Percentiles rank a stretch among this genome's conserved stretches.
Conservation (phyloP, 2,329 filamentous ascomycete species). For the Cordyceps javanica region DNA sequence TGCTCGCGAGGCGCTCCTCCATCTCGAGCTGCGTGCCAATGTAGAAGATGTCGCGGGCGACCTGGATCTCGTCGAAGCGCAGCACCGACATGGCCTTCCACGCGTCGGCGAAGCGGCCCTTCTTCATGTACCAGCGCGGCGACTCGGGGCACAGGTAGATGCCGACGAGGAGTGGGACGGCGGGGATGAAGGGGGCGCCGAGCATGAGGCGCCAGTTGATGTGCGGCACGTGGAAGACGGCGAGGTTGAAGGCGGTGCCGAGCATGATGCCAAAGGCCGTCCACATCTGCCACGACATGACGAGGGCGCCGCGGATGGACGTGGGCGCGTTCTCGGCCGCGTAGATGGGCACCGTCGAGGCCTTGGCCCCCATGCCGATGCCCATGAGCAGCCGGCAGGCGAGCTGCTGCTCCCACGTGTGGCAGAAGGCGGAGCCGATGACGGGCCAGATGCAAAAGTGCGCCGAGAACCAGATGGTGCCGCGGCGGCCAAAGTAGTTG, state of each 20-base stretch:
- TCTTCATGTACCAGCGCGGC: conserved; percentile 62
- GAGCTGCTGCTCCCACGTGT: conserved; percentile 67
- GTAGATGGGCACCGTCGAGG: conserved; percentile 69
- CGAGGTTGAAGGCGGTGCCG: conserved; percentile 33
- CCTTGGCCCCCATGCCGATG: conserved; percentile 71
- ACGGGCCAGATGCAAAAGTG: conserved; percentile 65
- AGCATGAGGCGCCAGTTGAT: conserved; percentile 62
- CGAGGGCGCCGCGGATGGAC: conserved; percentile 64
- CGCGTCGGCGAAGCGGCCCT: conserved; percentile 54
- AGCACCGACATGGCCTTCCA: conserved; percentile 49
- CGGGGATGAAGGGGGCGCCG: conserved; percentile 57
- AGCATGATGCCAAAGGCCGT: conserved; percentile 56
- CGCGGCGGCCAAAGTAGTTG: conserved; percentile 37
- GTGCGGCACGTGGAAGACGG: conserved; percentile 26
- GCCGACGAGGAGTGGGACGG: conserved; percentile 48
- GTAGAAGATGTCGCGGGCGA: conserved; percentile 57
- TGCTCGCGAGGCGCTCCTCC: conserved; percentile 44
- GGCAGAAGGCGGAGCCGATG: conserved; percentile 63
- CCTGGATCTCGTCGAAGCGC: conserved; percentile 50
- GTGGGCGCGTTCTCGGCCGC: conserved; percentile 69
- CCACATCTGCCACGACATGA: conserved; percentile 78
- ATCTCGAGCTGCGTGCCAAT: conserved; percentile 59
- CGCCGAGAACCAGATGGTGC: conserved; percentile 65
- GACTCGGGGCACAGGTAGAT: conserved; percentile 64
- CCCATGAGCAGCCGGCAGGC: conserved; percentile 67